Base-by-base conservation (phyloP, 495 filamentous ascomycete species). In the Peziza echinospora region DNA sequence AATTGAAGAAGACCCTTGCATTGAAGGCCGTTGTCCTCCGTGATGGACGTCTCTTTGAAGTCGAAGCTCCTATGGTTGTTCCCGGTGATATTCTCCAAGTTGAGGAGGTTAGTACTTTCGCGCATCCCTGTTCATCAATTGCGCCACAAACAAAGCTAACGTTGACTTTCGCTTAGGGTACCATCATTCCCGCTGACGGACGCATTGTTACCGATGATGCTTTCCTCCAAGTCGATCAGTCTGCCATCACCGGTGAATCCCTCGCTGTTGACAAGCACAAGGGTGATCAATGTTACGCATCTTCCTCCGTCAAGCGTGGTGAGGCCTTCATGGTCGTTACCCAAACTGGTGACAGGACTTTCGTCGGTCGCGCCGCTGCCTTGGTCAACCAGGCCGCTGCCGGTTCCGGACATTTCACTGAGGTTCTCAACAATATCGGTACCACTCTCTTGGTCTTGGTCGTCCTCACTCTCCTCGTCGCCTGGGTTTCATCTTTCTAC, bases 211-310 rank as follows among this genome's bases (percentile, higher is more conserved):
- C 78, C 57, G 75, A 81, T 40, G 72, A 76, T 55, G 75, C 80
- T 47, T 80, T 79, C 67, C 72, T 93, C 44, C 83, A 91, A 61
- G 77, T 93, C 50, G 85, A 93, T 63, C 85, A 92, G 66, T 92
- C 84, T 49, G 72, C 80, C 51, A 81, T 93, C 56, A 92, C 85
- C 24, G 85, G 85, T 49, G 85, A 93, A 65, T 92, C 85, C 55
- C 75, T 92, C 47, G 83, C 84, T 49, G 83, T 89, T 48, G 80
- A 86, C 63, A 92, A 87, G 67, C 73, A 78, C 62, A 76, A 77
- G 61, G 71, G 71, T 47, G 83, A 91, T 62, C 64, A 67, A 49
- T 81, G 79, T 62, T 93, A 78, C 61, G 73, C 82, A 57, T 91
- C 85, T 9, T 89, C 84, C 4, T 75, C 73, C 50, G 77, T 91